These are phyloP conservation scores for Vitis cinerea DNA, from an alignment of 164 flowering plant species.

Conservation along the genomic window DNA sequence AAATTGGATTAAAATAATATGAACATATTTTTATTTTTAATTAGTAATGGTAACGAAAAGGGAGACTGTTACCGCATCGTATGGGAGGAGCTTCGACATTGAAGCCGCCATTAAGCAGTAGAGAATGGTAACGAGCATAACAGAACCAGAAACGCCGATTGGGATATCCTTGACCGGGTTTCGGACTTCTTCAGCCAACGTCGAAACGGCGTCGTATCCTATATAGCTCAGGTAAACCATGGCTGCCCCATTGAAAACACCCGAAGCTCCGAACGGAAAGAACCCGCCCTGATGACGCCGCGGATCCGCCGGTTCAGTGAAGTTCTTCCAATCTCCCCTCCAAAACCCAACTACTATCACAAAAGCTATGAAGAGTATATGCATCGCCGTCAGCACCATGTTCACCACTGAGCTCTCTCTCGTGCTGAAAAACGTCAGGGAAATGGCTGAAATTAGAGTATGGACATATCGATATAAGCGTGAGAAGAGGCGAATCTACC, in stretches of 20 bases:
- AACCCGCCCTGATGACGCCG: constrained; percentile 57
- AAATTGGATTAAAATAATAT: too few relatives aligned
- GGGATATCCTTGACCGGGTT: constrained; percentile 77
- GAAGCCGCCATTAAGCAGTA: constrained; percentile 91
- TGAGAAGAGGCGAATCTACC: constrained; percentile 26
- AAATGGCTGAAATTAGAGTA: not conserved
- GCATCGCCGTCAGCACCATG: constrained; percentile 66
- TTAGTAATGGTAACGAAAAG: too few relatives aligned
- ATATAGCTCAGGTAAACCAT: constrained; percentile 88
- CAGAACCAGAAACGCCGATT: constrained; percentile 87
- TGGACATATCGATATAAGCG: not conserved
- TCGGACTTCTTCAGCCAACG: constrained; percentile 90
- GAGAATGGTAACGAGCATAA: constrained; percentile 69
- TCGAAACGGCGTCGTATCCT: constrained; percentile 96
- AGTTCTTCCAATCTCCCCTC: constrained; percentile 66
- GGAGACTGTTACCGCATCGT: constrained; percentile 55
- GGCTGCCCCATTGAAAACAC: constrained; percentile 84
- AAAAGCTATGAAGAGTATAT: constrained; percentile 68
- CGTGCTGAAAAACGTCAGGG: constrained; percentile 44
- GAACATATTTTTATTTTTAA: too few relatives aligned
- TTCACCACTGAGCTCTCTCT: constrained; percentile 84
- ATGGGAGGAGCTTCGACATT: constrained; percentile 79
- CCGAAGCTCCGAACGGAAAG: constrained; percentile 64
- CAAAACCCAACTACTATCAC: constrained; percentile 72
- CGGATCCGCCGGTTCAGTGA: constrained; percentile 54